These are phyloP conservation scores for Mycena vitilis DNA, from an alignment of 768 basidiomycete species.

Conservation along the genomic window DNA sequence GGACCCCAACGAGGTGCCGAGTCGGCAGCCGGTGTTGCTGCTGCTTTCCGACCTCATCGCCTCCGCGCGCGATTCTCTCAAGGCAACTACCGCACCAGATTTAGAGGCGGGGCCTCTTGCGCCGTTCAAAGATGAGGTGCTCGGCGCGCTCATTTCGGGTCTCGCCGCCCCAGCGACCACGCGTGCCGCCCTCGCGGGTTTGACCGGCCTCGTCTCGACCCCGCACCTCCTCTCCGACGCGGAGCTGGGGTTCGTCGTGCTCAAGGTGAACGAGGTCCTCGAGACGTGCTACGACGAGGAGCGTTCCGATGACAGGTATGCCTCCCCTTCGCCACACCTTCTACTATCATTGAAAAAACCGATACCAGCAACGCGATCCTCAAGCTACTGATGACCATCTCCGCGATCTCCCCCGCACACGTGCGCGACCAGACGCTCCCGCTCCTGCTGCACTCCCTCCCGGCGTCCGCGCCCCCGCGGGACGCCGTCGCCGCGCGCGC, in stretches of 20 bases:
- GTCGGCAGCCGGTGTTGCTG: slow-evolving; percentile 73
- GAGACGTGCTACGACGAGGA: slow-evolving; percentile 61
- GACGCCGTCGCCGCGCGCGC: slow-evolving; percentile 67
- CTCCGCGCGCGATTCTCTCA: slow-evolving; percentile 59
- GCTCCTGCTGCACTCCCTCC: slow-evolving; percentile 79
- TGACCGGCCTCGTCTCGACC: slow-evolving; percentile 76
- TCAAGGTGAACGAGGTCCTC: slow-evolving; percentile 78
- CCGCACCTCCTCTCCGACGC: slow-evolving; percentile 70
- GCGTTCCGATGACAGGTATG: slow-evolving; percentile 64
- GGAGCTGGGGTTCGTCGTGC: slow-evolving; percentile 85
- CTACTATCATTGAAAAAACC: slow-evolving; percentile 8
- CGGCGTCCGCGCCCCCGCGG: slow-evolving; percentile 70
- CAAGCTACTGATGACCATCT: slow-evolving; percentile 71
- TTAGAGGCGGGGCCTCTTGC: slow-evolving; percentile 52
- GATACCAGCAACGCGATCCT: slow-evolving; percentile 66
- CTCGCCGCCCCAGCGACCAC: slow-evolving; percentile 64
- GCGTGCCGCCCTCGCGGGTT: slow-evolving; percentile 70
- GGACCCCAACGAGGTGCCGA: slow-evolving; percentile 74
- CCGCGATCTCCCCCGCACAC: slow-evolving; percentile 67
- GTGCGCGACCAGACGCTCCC: slow-evolving; percentile 85
- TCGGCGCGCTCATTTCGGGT: slow-evolving; percentile 72
- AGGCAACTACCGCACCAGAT: background rate
- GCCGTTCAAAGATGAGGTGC: slow-evolving; percentile 80
- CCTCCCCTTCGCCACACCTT: background rate
- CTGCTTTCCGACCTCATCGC: slow-evolving; percentile 75